A percentile compares a stretch with the other conserved stretches of the same genome.
Conservation (phyloP, 1,139 yeast species). For the Yamadazyma conglobata region DNA sequence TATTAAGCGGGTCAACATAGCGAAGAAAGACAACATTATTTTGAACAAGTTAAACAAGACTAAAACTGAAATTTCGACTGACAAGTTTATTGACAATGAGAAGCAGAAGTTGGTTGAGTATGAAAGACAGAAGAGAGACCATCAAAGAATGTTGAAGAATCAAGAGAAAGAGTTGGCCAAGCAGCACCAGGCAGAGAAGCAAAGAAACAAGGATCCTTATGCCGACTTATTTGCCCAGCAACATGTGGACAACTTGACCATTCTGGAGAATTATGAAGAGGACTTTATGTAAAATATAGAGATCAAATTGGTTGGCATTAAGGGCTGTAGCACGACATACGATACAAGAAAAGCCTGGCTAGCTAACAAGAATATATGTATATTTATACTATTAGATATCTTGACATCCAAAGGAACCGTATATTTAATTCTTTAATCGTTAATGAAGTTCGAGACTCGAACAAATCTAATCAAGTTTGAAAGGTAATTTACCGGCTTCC, state of each 20-base stretch:
- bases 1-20: slow-evolving; percentile 54
- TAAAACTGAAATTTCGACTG: slow-evolving; percentile 44
- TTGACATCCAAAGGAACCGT: not conserved
- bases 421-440: slow-evolving; percentile 1
- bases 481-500: slow-evolving; percentile 52
- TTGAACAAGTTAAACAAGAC: slow-evolving; percentile 68
- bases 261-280: slow-evolving; percentile 65
- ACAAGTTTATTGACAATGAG: slow-evolving; percentile 48
- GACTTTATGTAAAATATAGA: slow-evolving; percentile 54
- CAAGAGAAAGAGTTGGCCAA: slow-evolving; percentile 23
- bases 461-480: slow-evolving; percentile 26
- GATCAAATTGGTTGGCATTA: too few species aligned
- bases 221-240: slow-evolving; percentile 56
- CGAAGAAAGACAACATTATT: slow-evolving; percentile 58
- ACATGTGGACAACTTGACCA: slow-evolving; percentile 48
- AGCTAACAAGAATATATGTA: too few species aligned
- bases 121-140: slow-evolving; percentile 31
- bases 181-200: slow-evolving; percentile 24
- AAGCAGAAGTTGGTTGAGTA: slow-evolving; percentile 35
- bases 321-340: too few species aligned
- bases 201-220: slow-evolving; percentile 47
- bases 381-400: too few species aligned
- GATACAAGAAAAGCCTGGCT: too few species aligned
- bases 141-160: slow-evolving; percentile 26
- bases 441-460: not conserved